Base-by-base conservation (phyloP, 371 early-diverging fungal species). In the Thermomucor indicae-seudaticae region DNA sequence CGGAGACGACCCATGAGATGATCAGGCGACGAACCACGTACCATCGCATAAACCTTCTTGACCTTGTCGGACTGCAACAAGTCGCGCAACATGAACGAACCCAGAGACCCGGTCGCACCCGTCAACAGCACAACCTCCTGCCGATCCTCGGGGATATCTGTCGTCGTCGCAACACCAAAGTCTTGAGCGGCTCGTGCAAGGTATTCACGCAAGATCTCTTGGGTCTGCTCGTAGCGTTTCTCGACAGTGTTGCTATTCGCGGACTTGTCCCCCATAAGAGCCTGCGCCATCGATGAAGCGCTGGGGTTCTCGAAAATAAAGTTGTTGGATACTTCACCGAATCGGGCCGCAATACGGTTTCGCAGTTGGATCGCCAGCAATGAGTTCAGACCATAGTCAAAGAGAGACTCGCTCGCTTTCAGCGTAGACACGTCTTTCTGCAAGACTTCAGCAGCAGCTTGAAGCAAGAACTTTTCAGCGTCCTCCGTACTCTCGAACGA, bases 61-160 rank as follows among this genome's bases (percentile, higher is more conserved):
- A 67, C 53, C 1, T 47, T 35, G 3, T 44, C 19, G 8, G 59
- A 51, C 24, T 53, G 7, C 4, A 72, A 40, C 28, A 76, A 11
- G 22, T 60, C 60, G 0, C 46, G 47, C n/a, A 76, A 32, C 27
- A 70, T 41, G 25, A 68, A 60, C 0, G 62, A 55, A 0, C 70
- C 76, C n/a, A 76, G 44, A 3, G 68, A 63, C 1, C 76, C 72
- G 37, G 70, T 76, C 1, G 65, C 67, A 10, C 76, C 76, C 5
- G 72, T 69, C 7, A 72, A 38, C 19, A 76, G 22, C 8, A 72
- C 54, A 0, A 67, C 61, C n/a, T n/a, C n/a, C 6, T 67, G 57
- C 16, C 41, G 22, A 6, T 24, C 47, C 8, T 34, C 19, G n/a
- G 37, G 41, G 0, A 24, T 39, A 25, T 49, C 45, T 8, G 49